These are phyloP conservation scores for Dactylellina cionopaga DNA, from an alignment of 2,329 filamentous ascomycete genomes.

Conservation along the genomic window DNA sequence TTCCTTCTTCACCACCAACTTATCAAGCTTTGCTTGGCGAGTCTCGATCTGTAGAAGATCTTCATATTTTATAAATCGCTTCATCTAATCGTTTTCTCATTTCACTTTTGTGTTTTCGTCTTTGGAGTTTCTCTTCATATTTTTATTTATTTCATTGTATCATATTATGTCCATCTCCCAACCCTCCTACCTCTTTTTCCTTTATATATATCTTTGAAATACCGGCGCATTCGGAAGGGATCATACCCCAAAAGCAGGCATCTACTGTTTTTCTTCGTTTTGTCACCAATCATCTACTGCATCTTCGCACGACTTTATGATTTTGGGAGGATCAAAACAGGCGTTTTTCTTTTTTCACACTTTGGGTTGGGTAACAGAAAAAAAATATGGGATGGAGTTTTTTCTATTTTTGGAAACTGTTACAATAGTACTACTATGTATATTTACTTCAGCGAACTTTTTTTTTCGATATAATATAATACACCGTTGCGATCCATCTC, in stretches of 20 bases:
- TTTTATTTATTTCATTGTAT: conserved; percentile 39
- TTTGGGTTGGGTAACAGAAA: conserved; percentile 6
- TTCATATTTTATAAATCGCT: conserved; percentile 28
- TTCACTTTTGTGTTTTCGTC: neutral
- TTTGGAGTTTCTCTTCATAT: neutral
- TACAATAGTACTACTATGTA: neutral
- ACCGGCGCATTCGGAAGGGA: conserved; percentile 25
- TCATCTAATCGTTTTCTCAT: neutral
- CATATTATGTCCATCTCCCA: conserved; percentile 19
- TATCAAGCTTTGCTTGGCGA: conserved; percentile 63
- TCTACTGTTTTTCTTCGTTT: neutral
- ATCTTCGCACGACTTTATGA: conserved; percentile 2
- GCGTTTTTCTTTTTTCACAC: neutral
- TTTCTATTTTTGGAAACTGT: no score
- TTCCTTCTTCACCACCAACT: conserved; percentile 82
- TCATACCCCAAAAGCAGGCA: conserved; percentile 17
- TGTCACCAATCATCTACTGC: neutral
- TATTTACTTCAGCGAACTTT: neutral
- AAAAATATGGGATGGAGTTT: conserved; percentile 20
- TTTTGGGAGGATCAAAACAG: neutral
- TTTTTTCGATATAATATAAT: no score
- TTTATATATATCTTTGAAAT: conserved; percentile 19
- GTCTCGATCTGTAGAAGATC: conserved; percentile 30
- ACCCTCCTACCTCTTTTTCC: conserved; percentile 10
- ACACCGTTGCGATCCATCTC: no score